Evolutionary conservation across 2,329 filamentous ascomycete species (phyloP).

Genomic region (Nemania sp.): DNA sequence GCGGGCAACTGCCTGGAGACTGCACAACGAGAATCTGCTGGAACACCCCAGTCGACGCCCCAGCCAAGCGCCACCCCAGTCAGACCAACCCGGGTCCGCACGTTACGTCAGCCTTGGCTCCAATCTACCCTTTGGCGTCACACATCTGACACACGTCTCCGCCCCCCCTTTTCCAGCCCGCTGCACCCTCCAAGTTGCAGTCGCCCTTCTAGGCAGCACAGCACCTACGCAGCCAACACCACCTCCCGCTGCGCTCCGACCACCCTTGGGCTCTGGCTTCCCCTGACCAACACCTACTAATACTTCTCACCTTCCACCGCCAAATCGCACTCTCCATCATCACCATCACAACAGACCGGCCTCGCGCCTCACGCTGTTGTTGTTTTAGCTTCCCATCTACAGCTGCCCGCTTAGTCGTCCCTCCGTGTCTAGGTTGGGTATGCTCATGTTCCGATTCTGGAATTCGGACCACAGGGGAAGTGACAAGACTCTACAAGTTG

Average conservation of each 20-base stretch:
- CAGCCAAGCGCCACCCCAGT: conserved; percentile 22
- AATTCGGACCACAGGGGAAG: conserved; percentile 68
- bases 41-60: conserved; percentile 17
- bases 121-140: conserved; percentile 43
- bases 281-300: conserved; percentile 21
- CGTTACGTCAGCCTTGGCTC: conserved; percentile 52
- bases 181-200: conserved; percentile 36
- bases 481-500: conserved; percentile 62
- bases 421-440: conserved; percentile 50
- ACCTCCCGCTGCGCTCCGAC: conserved; percentile 41
- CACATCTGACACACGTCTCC: conserved; percentile 43
- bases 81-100: conserved; percentile 16
- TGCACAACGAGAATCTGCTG: conserved; percentile 33
- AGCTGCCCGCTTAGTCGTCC: conserved; percentile 30
- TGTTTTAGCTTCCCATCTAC: conserved; percentile 13
- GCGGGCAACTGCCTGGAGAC: background rate
- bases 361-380: conserved; percentile 28
- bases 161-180: conserved; percentile 39
- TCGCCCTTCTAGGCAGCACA: conserved; percentile 37
- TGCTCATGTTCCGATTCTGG: conserved; percentile 74
- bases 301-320: conserved; percentile 18
- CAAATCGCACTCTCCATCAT: conserved; percentile 14
- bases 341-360: background rate
- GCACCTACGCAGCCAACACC: conserved; percentile 7
- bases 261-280: conserved; percentile 32